Evolutionary conservation across 345 rosid genomes (phyloP).

Genomic region (Carallia brachiata): DNA sequence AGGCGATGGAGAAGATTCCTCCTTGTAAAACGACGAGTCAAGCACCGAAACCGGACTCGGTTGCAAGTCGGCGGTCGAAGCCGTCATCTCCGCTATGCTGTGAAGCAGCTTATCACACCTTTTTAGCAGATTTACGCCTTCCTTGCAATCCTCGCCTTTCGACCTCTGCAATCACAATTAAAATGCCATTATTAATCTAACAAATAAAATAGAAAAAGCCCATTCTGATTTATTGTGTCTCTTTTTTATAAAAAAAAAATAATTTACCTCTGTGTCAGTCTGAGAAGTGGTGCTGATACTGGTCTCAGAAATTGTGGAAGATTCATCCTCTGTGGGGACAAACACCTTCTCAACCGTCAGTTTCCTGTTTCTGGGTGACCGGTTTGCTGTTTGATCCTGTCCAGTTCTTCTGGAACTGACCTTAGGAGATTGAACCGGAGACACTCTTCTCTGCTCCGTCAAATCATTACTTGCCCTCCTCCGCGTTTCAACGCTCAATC

Average conservation of each 20-base stretch:
- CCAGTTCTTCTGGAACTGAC: slow-evolving; percentile 29
- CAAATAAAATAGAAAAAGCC: no score
- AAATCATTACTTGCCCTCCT: slow-evolving; percentile 34
- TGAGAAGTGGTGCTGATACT: slow-evolving; percentile 51
- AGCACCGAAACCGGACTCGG: slow-evolving; percentile 98
- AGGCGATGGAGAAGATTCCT: slow-evolving; percentile 79
- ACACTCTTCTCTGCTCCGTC: slow-evolving; percentile 43
- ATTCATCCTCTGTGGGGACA: slow-evolving; percentile 46
- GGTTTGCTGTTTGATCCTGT: slow-evolving; percentile 31
- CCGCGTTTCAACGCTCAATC: slow-evolving; percentile 40
- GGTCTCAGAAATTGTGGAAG: slow-evolving; percentile 51
- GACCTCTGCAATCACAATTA: slow-evolving; percentile 36
- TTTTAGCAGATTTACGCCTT: slow-evolving; percentile 64
- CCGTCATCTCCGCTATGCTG: slow-evolving; percentile 83
- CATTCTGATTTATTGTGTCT: no score
- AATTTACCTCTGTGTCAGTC: slow-evolving; percentile 56
- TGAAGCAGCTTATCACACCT: slow-evolving; percentile 85
- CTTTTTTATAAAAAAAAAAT: no score
- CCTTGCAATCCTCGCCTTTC: slow-evolving; percentile 54
- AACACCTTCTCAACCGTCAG: slow-evolving; percentile 28
- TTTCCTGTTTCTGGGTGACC: slow-evolving; percentile 41
- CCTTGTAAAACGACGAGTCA: slow-evolving; percentile 76
- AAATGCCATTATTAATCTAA: neutral
- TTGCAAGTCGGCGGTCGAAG: slow-evolving; percentile 53
- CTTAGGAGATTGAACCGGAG: slow-evolving; percentile 54